Percentiles rank a stretch among this genome's conserved stretches.
phyloP scores from a whole-genome alignment of 2,329 filamentous ascomycete genomes.

The Monascus ruber region DNA sequence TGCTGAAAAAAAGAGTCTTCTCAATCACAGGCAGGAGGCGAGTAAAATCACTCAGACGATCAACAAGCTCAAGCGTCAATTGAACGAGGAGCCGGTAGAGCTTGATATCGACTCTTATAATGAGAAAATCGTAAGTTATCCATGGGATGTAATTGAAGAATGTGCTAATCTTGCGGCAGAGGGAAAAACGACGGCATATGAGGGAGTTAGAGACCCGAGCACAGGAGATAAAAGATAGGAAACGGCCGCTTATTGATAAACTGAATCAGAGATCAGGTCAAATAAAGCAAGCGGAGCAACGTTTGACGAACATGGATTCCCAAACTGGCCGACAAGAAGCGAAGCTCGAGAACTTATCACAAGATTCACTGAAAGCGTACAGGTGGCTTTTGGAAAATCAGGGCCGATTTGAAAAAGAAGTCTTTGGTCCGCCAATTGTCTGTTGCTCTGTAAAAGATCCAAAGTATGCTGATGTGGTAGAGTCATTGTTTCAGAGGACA shows the following conservation, averaged over 20 bases:
- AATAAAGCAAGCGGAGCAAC: slow-evolving; percentile 33
- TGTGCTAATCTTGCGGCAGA: slow-evolving; percentile 33
- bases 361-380: slow-evolving; percentile 61
- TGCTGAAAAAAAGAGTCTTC: slow-evolving; percentile 41
- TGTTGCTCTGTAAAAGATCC: slow-evolving; percentile 68
- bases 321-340: slow-evolving; percentile 62
- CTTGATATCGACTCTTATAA: slow-evolving; percentile 65
- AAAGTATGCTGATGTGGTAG: slow-evolving; percentile 51
- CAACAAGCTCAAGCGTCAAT: slow-evolving; percentile 49
- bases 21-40: slow-evolving; percentile 42
- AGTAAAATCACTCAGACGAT: slow-evolving; percentile 46
- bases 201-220: slow-evolving; percentile 30
- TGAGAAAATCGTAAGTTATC: slow-evolving; percentile 52
- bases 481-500: slow-evolving; percentile 42
- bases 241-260: slow-evolving; percentile 17
- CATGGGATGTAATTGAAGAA: not conserved
- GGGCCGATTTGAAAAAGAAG: slow-evolving; percentile 57
- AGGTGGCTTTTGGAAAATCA: slow-evolving; percentile 69
- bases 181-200: slow-evolving; percentile 39
- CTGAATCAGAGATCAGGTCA: slow-evolving; percentile 25
- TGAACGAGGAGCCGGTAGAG: slow-evolving; percentile 50
- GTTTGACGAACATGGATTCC: slow-evolving; percentile 55
- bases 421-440: slow-evolving; percentile 72
- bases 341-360: slow-evolving; percentile 49
- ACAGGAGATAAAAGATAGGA: slow-evolving; percentile 28